Percentiles rank a stretch among this genome's conserved stretches.
phyloP scores from a whole-genome alignment of 2,329 filamentous ascomycete genomes.

The Alternaria incomplexa region DNA sequence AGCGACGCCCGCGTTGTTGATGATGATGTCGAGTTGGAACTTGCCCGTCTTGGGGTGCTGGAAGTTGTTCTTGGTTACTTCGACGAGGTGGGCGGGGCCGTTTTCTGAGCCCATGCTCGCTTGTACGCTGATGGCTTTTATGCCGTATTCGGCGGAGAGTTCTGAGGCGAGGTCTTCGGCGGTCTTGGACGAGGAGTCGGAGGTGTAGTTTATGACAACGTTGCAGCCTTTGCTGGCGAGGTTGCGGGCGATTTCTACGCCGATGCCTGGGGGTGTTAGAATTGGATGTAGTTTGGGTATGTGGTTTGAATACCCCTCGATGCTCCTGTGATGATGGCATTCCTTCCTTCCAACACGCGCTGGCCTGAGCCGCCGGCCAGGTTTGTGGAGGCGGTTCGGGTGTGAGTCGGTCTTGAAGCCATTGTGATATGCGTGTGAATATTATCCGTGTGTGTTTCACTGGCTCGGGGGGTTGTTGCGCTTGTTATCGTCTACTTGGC shows the following conservation, averaged over 20 bases:
- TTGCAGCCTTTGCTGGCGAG: slow-evolving; percentile 75
- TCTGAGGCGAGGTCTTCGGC: slow-evolving; percentile 61
- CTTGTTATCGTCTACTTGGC: background rate
- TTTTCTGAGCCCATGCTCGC: slow-evolving; percentile 71
- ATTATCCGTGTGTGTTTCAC: background rate
- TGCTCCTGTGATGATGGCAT: slow-evolving; percentile 79
- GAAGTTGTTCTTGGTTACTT: slow-evolving; percentile 65
- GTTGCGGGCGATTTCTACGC: slow-evolving; percentile 69
- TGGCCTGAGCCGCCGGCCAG: slow-evolving; percentile 35
- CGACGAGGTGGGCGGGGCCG: slow-evolving; percentile 66
- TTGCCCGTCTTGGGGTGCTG: slow-evolving; percentile 57
- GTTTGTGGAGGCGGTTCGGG: slow-evolving; percentile 50
- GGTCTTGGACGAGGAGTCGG: slow-evolving; percentile 61
- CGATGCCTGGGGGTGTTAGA: slow-evolving; percentile 66
- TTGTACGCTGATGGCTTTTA: slow-evolving; percentile 69
- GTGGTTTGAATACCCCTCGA: slow-evolving; percentile 66
- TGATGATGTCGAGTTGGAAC: slow-evolving; percentile 78
- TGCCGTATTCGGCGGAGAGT: slow-evolving; percentile 63
- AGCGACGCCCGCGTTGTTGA: slow-evolving; percentile 82
- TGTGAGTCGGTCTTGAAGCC: slow-evolving; percentile 44
- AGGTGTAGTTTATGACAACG: slow-evolving; percentile 75
- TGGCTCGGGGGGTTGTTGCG: background rate
- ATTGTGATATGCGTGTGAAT: slow-evolving; percentile 29
- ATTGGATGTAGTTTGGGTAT: background rate
- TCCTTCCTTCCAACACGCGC: slow-evolving; percentile 68